Evolutionary conservation across 768 basidiomycete species (phyloP), one percentile per base, ranked within the genome.

Genomic region (Gelatoporia subvermispora): DNA sequence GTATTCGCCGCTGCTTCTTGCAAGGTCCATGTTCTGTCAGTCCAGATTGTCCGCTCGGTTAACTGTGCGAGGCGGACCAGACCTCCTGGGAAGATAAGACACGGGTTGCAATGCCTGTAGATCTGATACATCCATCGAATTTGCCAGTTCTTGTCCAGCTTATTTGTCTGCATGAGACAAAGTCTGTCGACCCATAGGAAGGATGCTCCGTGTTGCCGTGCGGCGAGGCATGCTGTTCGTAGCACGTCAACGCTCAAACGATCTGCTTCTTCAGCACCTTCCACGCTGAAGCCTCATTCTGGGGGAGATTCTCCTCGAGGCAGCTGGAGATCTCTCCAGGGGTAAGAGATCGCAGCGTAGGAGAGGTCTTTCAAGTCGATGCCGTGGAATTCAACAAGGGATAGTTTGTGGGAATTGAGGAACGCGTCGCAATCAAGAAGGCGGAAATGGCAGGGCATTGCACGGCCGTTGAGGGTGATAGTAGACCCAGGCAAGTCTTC

Each of bases 121-220:
- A 60, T 45, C 20, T 36, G 22, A 47, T 47, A 45, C 59, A 60
- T 60, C 31, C 50, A 48, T 21, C 37, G 28, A 34, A 60, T 54
- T 49, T 59, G 52, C 50, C 50, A 49, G 9, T 31, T 40, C 47
- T 60, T 60, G 52, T 60, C 59, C 8, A 48, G 41, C 11, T 36
- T 22, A 35, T 42, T 57, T 11, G 50, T 55, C 42, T 60, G 59
- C 41, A 59, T 47, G 38, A 59, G 54, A 35, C 59, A 60, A 8
- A 60, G 51, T 11, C 55, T 45, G 42, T 59, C 59, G 20, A 50
- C 37, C 59, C 59, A 60, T 18, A 60, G 51, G 31, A 53, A 55
- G 16, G 9, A 31, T 16, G 37, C 21, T n/a, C 41, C 37, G 2
- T 41, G 22, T 8, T 45, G 16, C 1, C 46, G 16, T 2, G 55